Evolutionary conservation across 805 yeast species (phyloP).

Genomic region (Teunomyces gatunensis): DNA sequence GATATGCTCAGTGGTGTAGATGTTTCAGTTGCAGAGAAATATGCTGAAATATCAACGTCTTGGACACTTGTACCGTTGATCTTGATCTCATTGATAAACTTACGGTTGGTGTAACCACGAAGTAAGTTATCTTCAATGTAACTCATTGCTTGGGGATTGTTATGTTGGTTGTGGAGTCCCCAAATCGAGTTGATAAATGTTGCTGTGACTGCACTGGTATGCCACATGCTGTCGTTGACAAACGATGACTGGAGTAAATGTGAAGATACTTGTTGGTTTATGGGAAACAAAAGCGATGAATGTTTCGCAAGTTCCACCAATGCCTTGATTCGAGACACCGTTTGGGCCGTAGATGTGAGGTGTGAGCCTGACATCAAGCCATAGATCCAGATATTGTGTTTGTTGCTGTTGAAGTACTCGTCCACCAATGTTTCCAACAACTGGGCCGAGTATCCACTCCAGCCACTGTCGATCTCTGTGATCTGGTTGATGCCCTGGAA

Average conservation of each 20-base stretch:
- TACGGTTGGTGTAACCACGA: conserved; percentile 42
- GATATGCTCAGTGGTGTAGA: background rate
- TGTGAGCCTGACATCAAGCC: conserved; percentile 40
- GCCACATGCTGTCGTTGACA: conserved; percentile 41
- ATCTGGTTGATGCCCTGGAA: conserved; percentile 68
- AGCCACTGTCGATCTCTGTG: conserved; percentile 71
- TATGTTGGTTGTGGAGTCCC: conserved; percentile 45
- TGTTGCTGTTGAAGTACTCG: conserved; percentile 52
- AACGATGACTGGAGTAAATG: conserved; percentile 6
- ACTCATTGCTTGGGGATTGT: conserved; percentile 36
- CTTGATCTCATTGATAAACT: conserved; percentile 43
- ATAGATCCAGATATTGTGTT: conserved; percentile 36
- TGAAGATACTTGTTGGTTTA: conserved; percentile 20
- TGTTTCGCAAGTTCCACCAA: conserved; percentile 44
- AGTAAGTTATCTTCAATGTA: conserved; percentile 43
- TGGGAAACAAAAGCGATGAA: conserved; percentile 58
- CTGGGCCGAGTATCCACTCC: conserved; percentile 74
- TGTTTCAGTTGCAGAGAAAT: conserved; percentile 5
- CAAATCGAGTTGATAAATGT: conserved; percentile 37
- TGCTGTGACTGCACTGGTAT: conserved; percentile 26
- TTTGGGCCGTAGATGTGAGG: conserved; percentile 10
- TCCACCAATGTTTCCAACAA: conserved; percentile 59
- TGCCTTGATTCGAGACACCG: conserved; percentile 44
- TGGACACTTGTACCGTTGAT: conserved; percentile 9
- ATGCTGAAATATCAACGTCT: conserved; percentile 15